A percentile compares a stretch with the other conserved stretches of the same genome.
phyloP scores from a whole-genome alignment of 192 early-diverging fungal species.

The Mortierella alpina region DNA sequence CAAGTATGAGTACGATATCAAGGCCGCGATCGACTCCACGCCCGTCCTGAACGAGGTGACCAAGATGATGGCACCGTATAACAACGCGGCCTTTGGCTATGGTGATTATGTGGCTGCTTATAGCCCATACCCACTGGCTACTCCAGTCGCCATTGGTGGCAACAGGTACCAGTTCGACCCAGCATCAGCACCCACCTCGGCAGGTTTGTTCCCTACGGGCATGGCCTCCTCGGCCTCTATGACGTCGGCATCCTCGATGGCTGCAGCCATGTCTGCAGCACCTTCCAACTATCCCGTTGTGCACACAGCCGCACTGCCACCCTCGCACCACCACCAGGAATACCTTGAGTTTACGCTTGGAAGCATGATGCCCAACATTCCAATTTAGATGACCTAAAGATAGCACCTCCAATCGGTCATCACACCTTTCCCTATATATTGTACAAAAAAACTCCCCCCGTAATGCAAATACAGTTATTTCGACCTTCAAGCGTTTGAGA shows the following conservation, averaged over 20 bases:
- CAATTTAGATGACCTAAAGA: slow-evolving; percentile 12
- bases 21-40: slow-evolving; percentile 47
- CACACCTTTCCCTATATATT: background rate
- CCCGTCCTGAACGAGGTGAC: slow-evolving; percentile 42
- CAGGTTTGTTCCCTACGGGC: slow-evolving; percentile 23
- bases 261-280: background rate
- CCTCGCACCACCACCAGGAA: slow-evolving; percentile 52
- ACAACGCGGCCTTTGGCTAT: slow-evolving; percentile 30
- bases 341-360: slow-evolving; percentile 47
- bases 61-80: slow-evolving; percentile 39
- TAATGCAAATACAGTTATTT: background rate
- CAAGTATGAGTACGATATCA: slow-evolving; percentile 55
- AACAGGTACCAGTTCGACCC: slow-evolving; percentile 29
- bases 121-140: slow-evolving; percentile 29
- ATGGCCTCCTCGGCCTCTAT: slow-evolving; percentile 9
- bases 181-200: background rate
- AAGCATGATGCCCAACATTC: slow-evolving; percentile 24
- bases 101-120: slow-evolving; percentile 19
- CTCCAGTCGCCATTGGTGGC: slow-evolving; percentile 27
- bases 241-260: background rate
- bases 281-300: slow-evolving; percentile 33
- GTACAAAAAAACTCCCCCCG: background rate
- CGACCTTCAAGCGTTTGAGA: no score
- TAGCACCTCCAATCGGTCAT: no score
- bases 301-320: slow-evolving; percentile 43